Percentiles rank a stretch among this genome's conserved stretches.
phyloP scores from a whole-genome alignment of 768 basidiomycete species.

The Hortiboletus campestris region DNA sequence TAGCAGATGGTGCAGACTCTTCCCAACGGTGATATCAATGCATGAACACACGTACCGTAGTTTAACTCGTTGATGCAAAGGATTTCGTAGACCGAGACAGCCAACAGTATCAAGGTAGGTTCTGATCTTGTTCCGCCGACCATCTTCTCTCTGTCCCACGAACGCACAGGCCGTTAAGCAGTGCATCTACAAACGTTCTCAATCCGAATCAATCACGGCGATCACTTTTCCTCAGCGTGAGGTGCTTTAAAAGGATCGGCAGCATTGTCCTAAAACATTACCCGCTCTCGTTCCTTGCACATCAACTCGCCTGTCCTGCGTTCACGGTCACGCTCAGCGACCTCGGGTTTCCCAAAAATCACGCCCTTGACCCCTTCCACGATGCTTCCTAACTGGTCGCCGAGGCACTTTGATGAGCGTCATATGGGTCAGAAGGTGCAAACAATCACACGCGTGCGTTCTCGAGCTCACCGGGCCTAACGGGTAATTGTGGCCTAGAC shows the following conservation, averaged over 20 bases:
- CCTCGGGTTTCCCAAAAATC: constrained; percentile 34
- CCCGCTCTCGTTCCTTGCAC: constrained; percentile 34
- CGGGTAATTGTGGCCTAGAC: constrained; percentile 38
- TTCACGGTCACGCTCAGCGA: constrained; percentile 39
- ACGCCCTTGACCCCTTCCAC: constrained; percentile 44
- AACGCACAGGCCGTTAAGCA: background rate
- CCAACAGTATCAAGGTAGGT: background rate
- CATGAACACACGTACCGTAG: too few species aligned
- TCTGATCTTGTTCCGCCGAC: background rate
- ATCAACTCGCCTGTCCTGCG: constrained; percentile 41
- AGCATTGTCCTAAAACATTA: constrained; percentile 3
- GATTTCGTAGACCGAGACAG: too few species aligned
- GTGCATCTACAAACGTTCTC: background rate
- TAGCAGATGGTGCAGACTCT: background rate
- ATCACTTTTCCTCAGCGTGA: background rate
- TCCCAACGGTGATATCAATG: background rate
- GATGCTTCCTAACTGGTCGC: constrained; percentile 37
- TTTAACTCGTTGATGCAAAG: background rate
- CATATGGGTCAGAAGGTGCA: background rate
- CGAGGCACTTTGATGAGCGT: constrained; percentile 22
- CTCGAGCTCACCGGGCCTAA: constrained; percentile 26
- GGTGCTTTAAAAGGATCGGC: background rate
- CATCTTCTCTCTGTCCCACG: background rate
- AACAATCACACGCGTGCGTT: too few species aligned
- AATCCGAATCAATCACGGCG: background rate